phyloP scores from a whole-genome alignment of 768 basidiomycete species.

The Agrocybe pediades region DNA sequence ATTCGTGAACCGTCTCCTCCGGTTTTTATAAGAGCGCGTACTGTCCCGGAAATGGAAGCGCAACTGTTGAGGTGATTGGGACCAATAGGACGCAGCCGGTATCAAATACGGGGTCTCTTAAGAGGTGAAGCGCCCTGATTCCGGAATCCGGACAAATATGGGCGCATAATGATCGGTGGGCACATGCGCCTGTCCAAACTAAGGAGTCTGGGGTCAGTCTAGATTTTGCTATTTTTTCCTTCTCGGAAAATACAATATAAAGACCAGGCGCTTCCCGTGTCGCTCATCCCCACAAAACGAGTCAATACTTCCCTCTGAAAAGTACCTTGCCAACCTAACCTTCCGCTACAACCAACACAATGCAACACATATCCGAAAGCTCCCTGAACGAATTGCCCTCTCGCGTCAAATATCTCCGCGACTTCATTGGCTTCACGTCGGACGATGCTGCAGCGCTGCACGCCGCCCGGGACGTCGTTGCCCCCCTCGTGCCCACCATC shows the following conservation, averaged over 20 bases:
- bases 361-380: conserved; percentile 29
- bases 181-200: background rate
- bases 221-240: too few relatives aligned
- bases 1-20: too few relatives aligned
- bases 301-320: background rate
- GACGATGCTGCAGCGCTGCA: conserved; percentile 43
- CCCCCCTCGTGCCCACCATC: conserved; percentile 41
- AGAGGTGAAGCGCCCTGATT: background rate
- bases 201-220: background rate
- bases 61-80: too few relatives aligned
- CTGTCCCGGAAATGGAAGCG: too few relatives aligned
- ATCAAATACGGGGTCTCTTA: background rate
- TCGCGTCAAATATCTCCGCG: conserved; percentile 44
- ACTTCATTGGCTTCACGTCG: conserved; percentile 44
- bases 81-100: background rate
- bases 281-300: too few relatives aligned
- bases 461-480: conserved; percentile 40
- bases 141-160: too few relatives aligned
- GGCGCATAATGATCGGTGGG: background rate
- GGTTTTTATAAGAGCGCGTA: too few relatives aligned
- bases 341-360: background rate
- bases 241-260: too few relatives aligned
- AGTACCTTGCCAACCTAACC: background rate
- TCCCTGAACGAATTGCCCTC: conserved; percentile 33
- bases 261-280: too few relatives aligned